phyloP scores from a whole-genome alignment of 78 protist species.

The Dictyostelium firmibasis region DNA sequence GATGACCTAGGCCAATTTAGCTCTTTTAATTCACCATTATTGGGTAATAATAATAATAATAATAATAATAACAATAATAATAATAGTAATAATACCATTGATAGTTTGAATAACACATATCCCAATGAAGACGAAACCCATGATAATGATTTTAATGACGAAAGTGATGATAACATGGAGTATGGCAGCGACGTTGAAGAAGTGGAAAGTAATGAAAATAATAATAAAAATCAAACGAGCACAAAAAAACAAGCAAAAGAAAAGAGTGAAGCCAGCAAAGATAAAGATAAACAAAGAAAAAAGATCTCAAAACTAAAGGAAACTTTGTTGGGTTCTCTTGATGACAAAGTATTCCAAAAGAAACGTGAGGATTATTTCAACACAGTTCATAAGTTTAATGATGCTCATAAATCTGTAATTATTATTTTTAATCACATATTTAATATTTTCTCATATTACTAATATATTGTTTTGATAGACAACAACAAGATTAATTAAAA shows the following conservation, averaged over 20 bases:
- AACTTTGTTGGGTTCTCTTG: neutral
- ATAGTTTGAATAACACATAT: neutral
- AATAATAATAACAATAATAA: neutral
- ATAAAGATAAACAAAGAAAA: slow-evolving; percentile 37
- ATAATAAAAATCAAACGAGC: neutral
- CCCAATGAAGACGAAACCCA: neutral
- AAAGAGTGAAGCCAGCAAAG: neutral
- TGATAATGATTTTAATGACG: neutral
- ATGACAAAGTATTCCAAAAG: neutral
- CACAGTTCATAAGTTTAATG: neutral
- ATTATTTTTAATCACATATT: neutral
- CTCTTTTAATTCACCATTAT: neutral
- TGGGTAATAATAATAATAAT: neutral
- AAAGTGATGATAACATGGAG: neutral
- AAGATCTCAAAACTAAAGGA: slow-evolving; percentile 44
- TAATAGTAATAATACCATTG: neutral
- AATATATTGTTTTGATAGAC: neutral
- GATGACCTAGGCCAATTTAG: neutral
- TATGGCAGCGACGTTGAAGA: neutral
- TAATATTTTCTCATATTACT: neutral
- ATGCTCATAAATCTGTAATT: neutral
- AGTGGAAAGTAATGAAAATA: neutral
- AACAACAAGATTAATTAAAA: neutral
- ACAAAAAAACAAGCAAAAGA: neutral
- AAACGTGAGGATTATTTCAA: slow-evolving; percentile 7